Percentiles rank a stretch among this genome's conserved stretches.
Conservation (phyloP, 139 green algal genomes). For the Haematococcus sp. region DNA sequence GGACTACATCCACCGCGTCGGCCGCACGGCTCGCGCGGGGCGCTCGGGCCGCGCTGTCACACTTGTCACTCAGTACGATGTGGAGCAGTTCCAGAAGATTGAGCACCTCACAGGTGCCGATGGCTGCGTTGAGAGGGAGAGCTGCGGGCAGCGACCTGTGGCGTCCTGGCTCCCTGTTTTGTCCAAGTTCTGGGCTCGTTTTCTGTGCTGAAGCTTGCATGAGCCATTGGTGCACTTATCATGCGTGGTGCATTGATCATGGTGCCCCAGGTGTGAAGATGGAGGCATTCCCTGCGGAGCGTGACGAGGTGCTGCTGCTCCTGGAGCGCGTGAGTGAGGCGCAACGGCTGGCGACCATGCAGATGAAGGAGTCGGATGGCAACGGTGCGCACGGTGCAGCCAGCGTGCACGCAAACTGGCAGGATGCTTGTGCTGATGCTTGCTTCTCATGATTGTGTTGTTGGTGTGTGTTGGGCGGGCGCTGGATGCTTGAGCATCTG, state of each 20-base stretch:
- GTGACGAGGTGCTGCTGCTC: conserved; percentile 78
- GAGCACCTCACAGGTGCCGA: conserved; percentile 83
- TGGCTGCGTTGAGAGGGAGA: not conserved
- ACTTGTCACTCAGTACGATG: conserved; percentile 98
- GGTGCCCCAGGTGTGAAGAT: conserved; percentile 70
- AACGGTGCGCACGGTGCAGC: not conserved
- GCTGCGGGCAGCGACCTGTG: not conserved
- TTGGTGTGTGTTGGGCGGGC: no score
- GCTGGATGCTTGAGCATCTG: no score
- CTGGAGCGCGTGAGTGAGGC: conserved; percentile 83
- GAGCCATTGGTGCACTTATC: no score
- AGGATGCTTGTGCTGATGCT: no score
- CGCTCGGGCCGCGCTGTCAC: conserved; percentile 88
- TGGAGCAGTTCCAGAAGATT: conserved; percentile 97
- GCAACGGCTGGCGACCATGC: conserved; percentile 80
- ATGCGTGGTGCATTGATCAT: no score
- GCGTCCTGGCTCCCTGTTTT: not conserved
- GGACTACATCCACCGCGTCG: conserved; percentile 97
- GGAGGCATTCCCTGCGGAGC: conserved; percentile 72
- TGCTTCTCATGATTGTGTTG: no score
- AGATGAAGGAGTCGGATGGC: conserved; percentile 68
- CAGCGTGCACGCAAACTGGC: not conserved
- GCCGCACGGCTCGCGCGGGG: conserved; percentile 90
- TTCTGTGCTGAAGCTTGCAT: no score
- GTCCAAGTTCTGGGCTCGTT: no score